Base-by-base conservation (phyloP, 106 monocot genomes). In the Phalaenopsis aphrodite region DNA sequence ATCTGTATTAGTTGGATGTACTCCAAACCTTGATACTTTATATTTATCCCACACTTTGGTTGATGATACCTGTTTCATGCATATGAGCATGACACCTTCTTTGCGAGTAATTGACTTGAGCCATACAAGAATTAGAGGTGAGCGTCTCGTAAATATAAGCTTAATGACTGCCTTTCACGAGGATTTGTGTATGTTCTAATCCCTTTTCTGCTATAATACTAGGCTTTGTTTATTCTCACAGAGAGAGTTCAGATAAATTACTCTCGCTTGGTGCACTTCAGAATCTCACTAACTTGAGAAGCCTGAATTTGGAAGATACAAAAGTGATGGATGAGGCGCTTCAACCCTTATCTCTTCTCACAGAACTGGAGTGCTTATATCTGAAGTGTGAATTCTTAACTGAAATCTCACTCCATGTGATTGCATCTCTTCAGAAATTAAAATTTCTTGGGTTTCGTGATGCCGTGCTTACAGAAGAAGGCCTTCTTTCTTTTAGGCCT, bases 231-330 rank as follows among this genome's bases (percentile, higher is more conserved):
- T 79, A 81, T 48, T 23, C 57, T 24, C 75, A 73, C 10, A 56
- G 71, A 16, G 81, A 83, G 15, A 78, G 49, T 37, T n/a, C 5
- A 41, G 78, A 84, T 42, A 89, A 78, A 82, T 55, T 61, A 82
- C 67, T 76, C 14, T 90, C 98, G 0, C 45, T 92, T 1, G 78
- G 73, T 57, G 55, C 73, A 15, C 83, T 98, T 79, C 82, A 85
- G 79, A 82, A 87, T 82, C 94, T 98, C 71, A 67, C 24, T 49
- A 68, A 81, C 37, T 79, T 98, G 78, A 85, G 88, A 87, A 89
- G 82, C 77, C 78, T 98, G 77, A 94, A 98, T 80, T 85, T 98
- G 86, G 92, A 98, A 79, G 91, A 84, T 12, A 94, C 90, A 42
- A 79, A 55, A 52, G 36, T 98, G 24, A 83, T 56, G 77, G 94